Percentiles rank a stretch among this genome's conserved stretches.
Evolutionary conservation across 2,329 filamentous ascomycete genomes (phyloP).

Genomic region (Cordyceps cateniannulata): DNA sequence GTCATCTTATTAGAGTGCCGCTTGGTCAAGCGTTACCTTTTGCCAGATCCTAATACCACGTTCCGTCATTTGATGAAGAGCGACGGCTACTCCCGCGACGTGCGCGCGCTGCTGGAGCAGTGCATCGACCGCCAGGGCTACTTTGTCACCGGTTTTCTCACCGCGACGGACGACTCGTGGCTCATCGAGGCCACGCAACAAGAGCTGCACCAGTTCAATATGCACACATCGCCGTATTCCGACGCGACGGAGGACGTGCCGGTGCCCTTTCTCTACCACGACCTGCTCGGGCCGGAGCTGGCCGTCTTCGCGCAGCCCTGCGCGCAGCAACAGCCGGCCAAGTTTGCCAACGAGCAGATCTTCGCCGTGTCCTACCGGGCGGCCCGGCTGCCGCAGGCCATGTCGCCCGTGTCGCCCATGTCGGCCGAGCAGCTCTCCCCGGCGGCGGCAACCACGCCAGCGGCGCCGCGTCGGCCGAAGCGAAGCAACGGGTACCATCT

Average conservation of each 20-base stretch:
- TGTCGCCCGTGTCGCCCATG: background rate
- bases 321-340: background rate
- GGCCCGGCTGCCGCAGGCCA: conserved; percentile 2
- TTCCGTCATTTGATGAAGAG: conserved; percentile 5
- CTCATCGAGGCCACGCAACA: background rate
- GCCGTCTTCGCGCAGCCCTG: background rate
- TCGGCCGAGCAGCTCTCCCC: background rate
- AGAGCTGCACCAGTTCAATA: conserved; percentile 5
- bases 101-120: background rate
- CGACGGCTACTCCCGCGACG: conserved; percentile 4
- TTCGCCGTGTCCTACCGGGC: conserved; percentile 11
- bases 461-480: conserved; percentile 2
- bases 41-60: background rate
- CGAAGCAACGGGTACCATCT: conserved; percentile 10
- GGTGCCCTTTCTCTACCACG: conserved; percentile 10
- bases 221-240: background rate
- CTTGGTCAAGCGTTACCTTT: conserved; percentile 4
- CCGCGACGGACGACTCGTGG: conserved; percentile 6
- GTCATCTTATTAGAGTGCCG: conserved; percentile 1
- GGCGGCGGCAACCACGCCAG: background rate
- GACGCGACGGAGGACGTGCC: background rate
- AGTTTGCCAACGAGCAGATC: conserved; percentile 3
- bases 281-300: conserved; percentile 4
- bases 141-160: conserved; percentile 11
- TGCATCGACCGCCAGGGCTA: conserved; percentile 3